Percentiles rank a stretch among this genome's conserved stretches.
phyloP scores from a whole-genome alignment of 768 basidiomycete species.

The Inosperma sp. region DNA sequence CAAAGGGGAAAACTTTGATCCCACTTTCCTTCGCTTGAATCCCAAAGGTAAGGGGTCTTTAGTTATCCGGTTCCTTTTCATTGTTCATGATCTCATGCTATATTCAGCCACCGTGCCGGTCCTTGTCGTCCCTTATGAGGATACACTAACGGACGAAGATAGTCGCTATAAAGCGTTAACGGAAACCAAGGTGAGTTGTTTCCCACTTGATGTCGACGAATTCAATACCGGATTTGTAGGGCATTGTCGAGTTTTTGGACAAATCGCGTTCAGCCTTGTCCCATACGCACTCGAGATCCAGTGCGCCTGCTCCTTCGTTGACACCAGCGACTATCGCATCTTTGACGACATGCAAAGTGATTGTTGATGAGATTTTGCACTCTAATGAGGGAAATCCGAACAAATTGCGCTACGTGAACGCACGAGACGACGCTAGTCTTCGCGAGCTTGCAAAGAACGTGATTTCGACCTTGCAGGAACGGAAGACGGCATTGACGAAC shows the following conservation, averaged over 20 bases:
- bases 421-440: constrained; percentile 52
- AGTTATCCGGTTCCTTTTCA: neutral
- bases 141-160: constrained; percentile 63
- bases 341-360: constrained; percentile 43
- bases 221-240: constrained; percentile 35
- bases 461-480: constrained; percentile 40
- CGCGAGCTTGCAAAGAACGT: constrained; percentile 40
- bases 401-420: constrained; percentile 54
- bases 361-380: constrained; percentile 60
- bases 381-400: constrained; percentile 60
- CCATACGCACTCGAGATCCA: constrained; percentile 63
- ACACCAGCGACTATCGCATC: constrained; percentile 81
- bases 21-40: constrained; percentile 73
- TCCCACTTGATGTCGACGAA: neutral
- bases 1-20: constrained; percentile 76
- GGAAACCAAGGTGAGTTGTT: constrained; percentile 57
- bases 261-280: constrained; percentile 70
- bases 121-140: constrained; percentile 76
- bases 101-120: constrained; percentile 70
- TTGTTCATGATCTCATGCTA: neutral
- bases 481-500: constrained; percentile 44
- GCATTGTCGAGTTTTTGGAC: constrained; percentile 77
- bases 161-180: constrained; percentile 77
- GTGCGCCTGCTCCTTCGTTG: constrained; percentile 69
- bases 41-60: constrained; percentile 51